These are phyloP conservation scores for Malassezia nana DNA, from an alignment of 1,284 basidiomycete species.

Conservation along the genomic window DNA sequence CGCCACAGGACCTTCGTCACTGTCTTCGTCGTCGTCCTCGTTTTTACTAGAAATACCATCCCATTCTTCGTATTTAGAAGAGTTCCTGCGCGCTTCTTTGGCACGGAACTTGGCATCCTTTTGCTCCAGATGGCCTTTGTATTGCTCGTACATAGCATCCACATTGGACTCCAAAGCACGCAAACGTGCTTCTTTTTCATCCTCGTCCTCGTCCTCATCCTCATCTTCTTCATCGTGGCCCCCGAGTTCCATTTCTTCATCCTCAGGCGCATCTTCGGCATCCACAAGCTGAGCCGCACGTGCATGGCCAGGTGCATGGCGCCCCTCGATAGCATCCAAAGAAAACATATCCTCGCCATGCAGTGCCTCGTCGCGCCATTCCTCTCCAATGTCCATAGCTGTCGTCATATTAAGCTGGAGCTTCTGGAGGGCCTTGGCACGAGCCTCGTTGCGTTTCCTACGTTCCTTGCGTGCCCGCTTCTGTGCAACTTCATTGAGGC, in stretches of 20 bases:
- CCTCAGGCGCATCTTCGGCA: constrained; percentile 29
- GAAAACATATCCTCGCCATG: constrained; percentile 34
- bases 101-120: constrained; percentile 83
- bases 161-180: constrained; percentile 65
- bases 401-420: constrained; percentile 97
- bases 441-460: constrained; percentile 78
- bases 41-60: constrained; percentile 31
- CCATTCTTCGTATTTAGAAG: constrained; percentile 52
- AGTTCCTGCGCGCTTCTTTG: constrained; percentile 67
- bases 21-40: constrained; percentile 43
- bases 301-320: constrained; percentile 15
- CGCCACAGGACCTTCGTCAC: constrained; percentile 49
- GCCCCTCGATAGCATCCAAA: constrained; percentile 25
- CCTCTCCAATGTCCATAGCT: constrained; percentile 85
- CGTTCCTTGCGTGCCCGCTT: constrained; percentile 68
- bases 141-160: constrained; percentile 78
- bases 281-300: constrained; percentile 11
- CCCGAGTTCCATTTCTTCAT: constrained; percentile 52
- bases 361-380: constrained; percentile 50
- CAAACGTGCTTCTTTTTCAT: constrained; percentile 53
- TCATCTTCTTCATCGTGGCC: constrained; percentile 54
- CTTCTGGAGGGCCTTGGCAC: constrained; percentile 75
- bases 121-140: constrained; percentile 70
- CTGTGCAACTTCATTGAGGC: constrained; percentile 69
- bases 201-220: constrained; percentile 38